Evolutionary conservation across 495 filamentous ascomycete species (phyloP), one percentile per base, ranked within the genome.

Genomic region (Umbilicaria muhlenbergii): DNA sequence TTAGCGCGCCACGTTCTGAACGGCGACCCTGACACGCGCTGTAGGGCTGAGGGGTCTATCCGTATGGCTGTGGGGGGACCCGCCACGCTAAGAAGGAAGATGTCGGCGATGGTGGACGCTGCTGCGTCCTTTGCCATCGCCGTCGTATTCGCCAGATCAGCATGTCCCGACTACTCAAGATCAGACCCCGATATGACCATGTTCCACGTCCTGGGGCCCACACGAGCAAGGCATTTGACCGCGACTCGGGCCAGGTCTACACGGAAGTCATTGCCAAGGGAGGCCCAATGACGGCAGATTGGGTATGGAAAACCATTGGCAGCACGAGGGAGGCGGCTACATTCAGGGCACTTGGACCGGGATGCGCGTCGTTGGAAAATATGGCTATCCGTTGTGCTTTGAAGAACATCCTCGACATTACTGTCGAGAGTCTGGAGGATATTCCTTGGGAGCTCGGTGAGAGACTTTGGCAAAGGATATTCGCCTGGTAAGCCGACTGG

Each of bases 171-270:
- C 24, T 28, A 28, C 24, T 28, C 5, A 28, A 28, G 24, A 28
- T 6, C 6, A 28, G 24, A 7, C 24, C 24, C 24, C 24, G 24
- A 28, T 28, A 28, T 28, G 24, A 28, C 24, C 24, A 28, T 28
- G 24, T 28, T 8, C 24, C 24, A 28, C 5, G 24, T 6, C 24
- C 24, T 1, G 8, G 24, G 4, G 5, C 24, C 8, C 24, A 28
- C 24, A 10, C 24, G 24, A 6, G 24, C 36, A 41, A 41, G 11
- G 39, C 8, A 21, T 48, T 42, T 32, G 40, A 51, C 37, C 41
- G 47, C 11, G 41, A 50, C 8, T 51, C 51, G 11, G 53, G 53
- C 17, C 51, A 54, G 31, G 42, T 56, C 21, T 56, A 45, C 45
- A 46, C 48, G 1, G 53, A 56, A 28, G 43, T 32, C 31, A 35